These are phyloP conservation scores for Ploettnerulaceae sp. DNA, from an alignment of 2,329 filamentous ascomycete genomes.

Conservation along the genomic window DNA sequence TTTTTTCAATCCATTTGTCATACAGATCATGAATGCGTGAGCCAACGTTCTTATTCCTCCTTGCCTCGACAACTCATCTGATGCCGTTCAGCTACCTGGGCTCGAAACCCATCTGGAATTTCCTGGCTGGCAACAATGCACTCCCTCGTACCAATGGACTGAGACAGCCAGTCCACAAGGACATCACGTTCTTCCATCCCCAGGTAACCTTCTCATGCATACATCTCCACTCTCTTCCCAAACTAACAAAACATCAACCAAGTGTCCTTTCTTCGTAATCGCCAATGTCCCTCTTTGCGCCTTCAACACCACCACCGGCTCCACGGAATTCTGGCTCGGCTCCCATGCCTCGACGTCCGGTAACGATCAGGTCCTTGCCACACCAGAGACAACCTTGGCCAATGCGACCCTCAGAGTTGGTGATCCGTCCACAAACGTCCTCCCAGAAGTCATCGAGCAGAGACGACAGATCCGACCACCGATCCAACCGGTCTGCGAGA, in stretches of 20 bases:
- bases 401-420: constrained; percentile 44
- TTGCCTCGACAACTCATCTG: background rate
- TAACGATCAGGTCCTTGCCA: constrained; percentile 33
- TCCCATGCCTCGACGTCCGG: constrained; percentile 35
- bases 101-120: constrained; percentile 38
- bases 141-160: constrained; percentile 35
- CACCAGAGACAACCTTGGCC: constrained; percentile 19
- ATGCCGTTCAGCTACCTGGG: constrained; percentile 37
- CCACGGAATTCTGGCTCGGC: constrained; percentile 40
- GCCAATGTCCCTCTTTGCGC: constrained; percentile 38
- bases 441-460: constrained; percentile 37
- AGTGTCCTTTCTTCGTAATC: constrained; percentile 38
- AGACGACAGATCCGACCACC: constrained; percentile 39
- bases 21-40: constrained; percentile 38
- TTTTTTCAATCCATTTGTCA: constrained; percentile 40
- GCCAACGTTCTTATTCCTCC: constrained; percentile 13
- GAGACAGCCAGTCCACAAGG: constrained; percentile 38
- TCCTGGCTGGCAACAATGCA: constrained; percentile 39
- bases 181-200: constrained; percentile 36
- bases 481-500: constrained; percentile 46
- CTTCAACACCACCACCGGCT: constrained; percentile 35
- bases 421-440: constrained; percentile 45
- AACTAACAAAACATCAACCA: constrained; percentile 8
- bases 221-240: background rate
- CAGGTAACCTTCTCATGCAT: constrained; percentile 22